Evolutionary conservation across 2,329 filamentous ascomycete species (phyloP), one percentile per base, ranked within the genome.

Genomic region (Coniochaeta sp.): DNA sequence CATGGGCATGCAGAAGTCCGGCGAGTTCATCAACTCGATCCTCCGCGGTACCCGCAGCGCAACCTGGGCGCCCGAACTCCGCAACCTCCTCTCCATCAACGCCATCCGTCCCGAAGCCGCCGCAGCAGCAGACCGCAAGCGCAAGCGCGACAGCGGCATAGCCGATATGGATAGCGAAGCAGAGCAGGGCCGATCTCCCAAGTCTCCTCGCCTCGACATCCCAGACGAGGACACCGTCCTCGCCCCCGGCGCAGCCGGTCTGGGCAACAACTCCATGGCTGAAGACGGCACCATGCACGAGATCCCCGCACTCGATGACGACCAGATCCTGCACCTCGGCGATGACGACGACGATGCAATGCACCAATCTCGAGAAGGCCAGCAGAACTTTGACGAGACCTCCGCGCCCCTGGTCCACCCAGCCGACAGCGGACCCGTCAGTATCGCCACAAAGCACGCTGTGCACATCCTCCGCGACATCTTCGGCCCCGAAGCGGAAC

Each of bases 381-480:
- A 74, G 55, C 80, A 87, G 13, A 81, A 81, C 28, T 89, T 94
- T 60, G 89, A 96, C 60, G 88, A 91, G 40, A 92, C 89, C 0
- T 85, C 83, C 1, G 81, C 81, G 22, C 86, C 89, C 10, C 70
- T 89, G 3, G 81, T 91, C 4, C 88, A 94, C 63, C 89, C 91
- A 10, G 83, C 84, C 27, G 91, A 96, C 57, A 89, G 83, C 56
- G 91, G 91, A 0, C 88, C 90, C 0, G 86, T 97, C 8, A 96
- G 91, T 0, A 71, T 95, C 16, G 91, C 90, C 54, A 99, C 94
- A 10, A 94, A 95, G 70, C 91, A 96, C 63, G 94, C 94, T 30
- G 95, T 99, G 18, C 92, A 99, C 68, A 82, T 97, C 50, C 82
- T 99, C 8, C 87, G 94, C 51, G 91, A 96, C 53, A 80, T 88